Conservation (phyloP, 2,329 filamentous ascomycete species). For the Xylaria sp. region DNA sequence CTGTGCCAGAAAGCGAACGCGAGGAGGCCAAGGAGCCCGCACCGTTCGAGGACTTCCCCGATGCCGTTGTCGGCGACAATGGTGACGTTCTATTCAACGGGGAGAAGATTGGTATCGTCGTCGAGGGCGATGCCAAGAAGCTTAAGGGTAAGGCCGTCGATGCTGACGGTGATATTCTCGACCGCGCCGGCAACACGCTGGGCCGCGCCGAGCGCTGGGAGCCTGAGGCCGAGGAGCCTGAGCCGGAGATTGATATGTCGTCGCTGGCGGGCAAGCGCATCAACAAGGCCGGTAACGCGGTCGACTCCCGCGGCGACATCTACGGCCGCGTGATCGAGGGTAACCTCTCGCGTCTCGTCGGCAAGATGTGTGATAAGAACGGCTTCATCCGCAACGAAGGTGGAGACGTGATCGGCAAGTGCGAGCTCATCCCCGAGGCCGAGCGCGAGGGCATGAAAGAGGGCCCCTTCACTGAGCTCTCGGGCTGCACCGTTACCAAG, state of each 20-base stretch:
- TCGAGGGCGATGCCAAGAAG: conserved; percentile 71
- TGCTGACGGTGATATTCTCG: conserved; percentile 74
- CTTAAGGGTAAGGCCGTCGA: conserved; percentile 74
- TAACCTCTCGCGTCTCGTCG: conserved; percentile 69
- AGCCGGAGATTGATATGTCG: conserved; percentile 64
- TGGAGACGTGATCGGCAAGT: conserved; percentile 75
- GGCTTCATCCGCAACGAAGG: conserved; percentile 78
- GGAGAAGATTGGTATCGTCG: conserved; percentile 67
- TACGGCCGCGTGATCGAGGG: conserved; percentile 76
- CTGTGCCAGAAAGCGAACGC: conserved; percentile 66
- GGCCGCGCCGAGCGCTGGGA: conserved; percentile 77
- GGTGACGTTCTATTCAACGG: conserved; percentile 63
- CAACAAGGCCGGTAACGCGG: conserved; percentile 74
- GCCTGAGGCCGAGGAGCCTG: conserved; percentile 59
- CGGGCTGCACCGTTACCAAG: conserved; percentile 72
- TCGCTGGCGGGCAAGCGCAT: conserved; percentile 75
- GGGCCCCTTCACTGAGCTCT: conserved; percentile 74
- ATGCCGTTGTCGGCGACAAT: conserved; percentile 63
- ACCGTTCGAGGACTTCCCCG: conserved; percentile 69
- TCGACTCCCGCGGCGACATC: conserved; percentile 64
- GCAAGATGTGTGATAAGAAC: conserved; percentile 76
- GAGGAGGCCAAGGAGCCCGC: conserved; percentile 59
- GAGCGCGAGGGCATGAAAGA: conserved; percentile 72
- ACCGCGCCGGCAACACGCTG: conserved; percentile 73
- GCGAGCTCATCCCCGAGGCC: conserved; percentile 73